Evolutionary conservation across 257 asterid genomes (phyloP), one percentile per base, ranked within the genome.

Genomic region (Salvia miltiorrhiza): DNA sequence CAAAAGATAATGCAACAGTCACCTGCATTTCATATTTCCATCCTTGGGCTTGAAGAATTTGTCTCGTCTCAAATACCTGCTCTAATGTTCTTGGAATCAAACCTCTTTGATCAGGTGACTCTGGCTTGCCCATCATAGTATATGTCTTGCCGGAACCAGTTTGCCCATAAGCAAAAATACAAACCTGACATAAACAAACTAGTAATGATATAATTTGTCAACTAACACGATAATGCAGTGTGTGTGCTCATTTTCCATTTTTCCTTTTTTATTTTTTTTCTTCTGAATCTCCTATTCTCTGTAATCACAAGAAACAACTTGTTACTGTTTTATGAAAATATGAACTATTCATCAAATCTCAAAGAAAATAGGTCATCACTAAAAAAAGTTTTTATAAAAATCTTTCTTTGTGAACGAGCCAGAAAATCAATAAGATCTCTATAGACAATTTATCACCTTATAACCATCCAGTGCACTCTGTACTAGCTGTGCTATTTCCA

Each of bases 1-100:
- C 3, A 11, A 24, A 9, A 24, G 8, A 23, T 45, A 10, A 67
- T 2, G 72, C 56, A 55, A 70, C 21, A 50, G 55, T 41, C 58
- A 93, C 99, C 96, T 94, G 92, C 98, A 94, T 94, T 40, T 91
- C 97, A 72, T 94, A 94, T 79, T 88, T 89, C 97, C 99, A 94
- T 64, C 99, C 99, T 67, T 94, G 96, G 32, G 87, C 82, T 77
- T 89, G 93, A 70, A 91, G 89, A 68, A 23, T 58, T 82, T 88
- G 93, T 65, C 85, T 86, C 0, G 99, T 87, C 79, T 87, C 88
- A 77, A 94, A 94, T 14, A 94, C 97, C 60, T 94, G 98, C 41
- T 94, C 97, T 65, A 94, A 56, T 2, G 98, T 79, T 16, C 97
- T 94, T n/a, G 99, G 97, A 26, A 91, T 94, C 77, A 94, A 68